Base-by-base conservation (phyloP, 805 yeast genomes). In the Clavispora asparagi region DNA sequence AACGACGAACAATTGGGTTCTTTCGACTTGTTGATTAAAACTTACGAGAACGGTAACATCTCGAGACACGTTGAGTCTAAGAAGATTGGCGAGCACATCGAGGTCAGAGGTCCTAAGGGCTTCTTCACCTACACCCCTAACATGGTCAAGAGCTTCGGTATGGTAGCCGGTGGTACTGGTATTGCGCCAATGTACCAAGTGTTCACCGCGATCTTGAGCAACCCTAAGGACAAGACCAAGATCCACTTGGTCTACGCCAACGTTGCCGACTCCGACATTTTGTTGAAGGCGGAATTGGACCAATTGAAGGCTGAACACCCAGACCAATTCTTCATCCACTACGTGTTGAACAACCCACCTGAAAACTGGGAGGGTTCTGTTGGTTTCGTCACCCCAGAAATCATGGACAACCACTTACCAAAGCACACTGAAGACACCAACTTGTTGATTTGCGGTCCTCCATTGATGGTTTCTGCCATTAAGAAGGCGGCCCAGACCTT, bases 151-250 rank as follows among this genome's bases (percentile, higher is more conserved):
- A 76, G 78, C 49, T 75, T 91, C 49, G 89, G 85, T 45, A 91
- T 91, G 97, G 82, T 92, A 54, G 95, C 96, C 37, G 97, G 97
- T 56, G 98, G 97, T 60, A 88, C 97, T 33, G 97, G 97, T 64
- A 85, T 90, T 59, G 85, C 97, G 7, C 97, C 97, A 63, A 90
- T 90, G 97, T 88, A 82, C 68, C 97, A 90, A 73, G 83, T 90
- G 55, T 81, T 91, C 55, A 85, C 87, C 56, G 87, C 95, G 12
- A 83, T 91, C 54, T 82, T 82, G 57, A 70, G 73, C 47, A 81
- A 91, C 63, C 92, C 95, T 23, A 70, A 75, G 14, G 97, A 92
- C 68, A 76, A 74, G 41, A 91, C 97, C 49, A 78, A 82, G 59
- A 81, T 89, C 52, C 72, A 78, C 44, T 74, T 91, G 56, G 63